These are phyloP conservation scores for Oidiodendron maius DNA, from an alignment of 495 filamentous ascomycete genomes.

Conservation along the genomic window DNA sequence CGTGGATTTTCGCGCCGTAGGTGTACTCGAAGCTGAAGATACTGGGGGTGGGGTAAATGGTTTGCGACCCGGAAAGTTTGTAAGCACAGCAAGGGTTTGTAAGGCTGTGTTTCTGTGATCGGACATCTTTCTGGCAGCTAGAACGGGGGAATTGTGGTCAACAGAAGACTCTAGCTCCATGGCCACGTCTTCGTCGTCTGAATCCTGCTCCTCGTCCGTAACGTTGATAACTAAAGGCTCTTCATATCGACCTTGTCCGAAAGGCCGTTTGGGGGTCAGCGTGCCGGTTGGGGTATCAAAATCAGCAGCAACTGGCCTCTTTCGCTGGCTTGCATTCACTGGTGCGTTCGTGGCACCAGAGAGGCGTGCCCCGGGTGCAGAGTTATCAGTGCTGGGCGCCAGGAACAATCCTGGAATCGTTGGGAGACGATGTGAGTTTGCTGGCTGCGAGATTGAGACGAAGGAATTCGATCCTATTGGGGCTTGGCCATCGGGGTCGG, in stretches of 20 bases:
- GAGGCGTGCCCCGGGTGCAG: not conserved
- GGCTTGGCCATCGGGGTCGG: not conserved
- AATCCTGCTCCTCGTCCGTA: conserved; percentile 40
- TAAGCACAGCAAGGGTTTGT: conserved; percentile 39
- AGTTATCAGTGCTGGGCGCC: conserved; percentile 6
- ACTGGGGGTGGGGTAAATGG: conserved; percentile 28
- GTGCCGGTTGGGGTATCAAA: conserved; percentile 53
- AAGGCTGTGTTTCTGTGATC: conserved; percentile 28
- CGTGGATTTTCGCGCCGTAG: conserved; percentile 14
- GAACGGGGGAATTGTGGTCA: conserved; percentile 34
- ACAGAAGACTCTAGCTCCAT: conserved; percentile 26
- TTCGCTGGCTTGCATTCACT: conserved; percentile 37
- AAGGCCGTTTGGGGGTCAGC: conserved; percentile 53
- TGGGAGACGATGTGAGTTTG: not conserved
- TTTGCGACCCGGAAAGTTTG: conserved; percentile 30
- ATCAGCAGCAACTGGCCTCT: conserved; percentile 82
- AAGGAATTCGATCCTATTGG: not conserved
- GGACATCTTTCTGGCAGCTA: conserved; percentile 10
- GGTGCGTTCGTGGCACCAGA: not conserved
- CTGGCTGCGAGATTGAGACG: not conserved
- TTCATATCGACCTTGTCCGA: conserved; percentile 46
- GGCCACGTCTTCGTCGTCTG: conserved; percentile 26
- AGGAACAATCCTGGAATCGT: conserved; percentile 23
- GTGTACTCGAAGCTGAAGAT: conserved; percentile 30
- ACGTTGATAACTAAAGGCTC: conserved; percentile 68